Evolutionary conservation across 1,284 basidiomycete species (phyloP).

Genomic region (Tilletiopsis washingtonensis): DNA sequence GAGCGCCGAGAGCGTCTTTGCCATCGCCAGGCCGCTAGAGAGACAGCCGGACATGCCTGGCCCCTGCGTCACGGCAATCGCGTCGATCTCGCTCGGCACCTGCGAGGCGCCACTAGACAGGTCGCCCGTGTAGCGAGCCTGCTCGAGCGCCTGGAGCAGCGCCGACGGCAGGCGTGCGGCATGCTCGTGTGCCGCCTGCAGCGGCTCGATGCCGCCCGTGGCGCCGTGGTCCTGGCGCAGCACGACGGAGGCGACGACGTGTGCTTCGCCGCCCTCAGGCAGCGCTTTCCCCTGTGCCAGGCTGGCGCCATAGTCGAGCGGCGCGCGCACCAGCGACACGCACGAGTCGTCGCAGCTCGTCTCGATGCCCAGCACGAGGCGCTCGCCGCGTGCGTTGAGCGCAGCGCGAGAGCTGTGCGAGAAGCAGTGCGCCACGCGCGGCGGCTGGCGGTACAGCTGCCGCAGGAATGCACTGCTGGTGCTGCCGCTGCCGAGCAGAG

Average conservation of each 20-base stretch:
- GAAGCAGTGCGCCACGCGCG: background rate
- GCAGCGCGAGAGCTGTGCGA: background rate
- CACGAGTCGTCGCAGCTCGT: constrained; percentile 45
- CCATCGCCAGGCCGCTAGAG: constrained; percentile 27
- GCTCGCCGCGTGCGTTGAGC: background rate
- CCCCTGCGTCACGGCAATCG: constrained; percentile 42
- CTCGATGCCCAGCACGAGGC: constrained; percentile 38
- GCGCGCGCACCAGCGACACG: constrained; percentile 29
- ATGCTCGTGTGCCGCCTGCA: constrained; percentile 29
- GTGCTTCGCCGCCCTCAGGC: constrained; percentile 6
- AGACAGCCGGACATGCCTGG: constrained; percentile 42
- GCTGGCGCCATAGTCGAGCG: background rate
- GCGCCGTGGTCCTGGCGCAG: constrained; percentile 36
- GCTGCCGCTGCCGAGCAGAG: background rate
- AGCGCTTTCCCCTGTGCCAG: background rate
- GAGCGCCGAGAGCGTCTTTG: constrained; percentile 32
- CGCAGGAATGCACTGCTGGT: background rate
- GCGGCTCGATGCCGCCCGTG: constrained; percentile 39
- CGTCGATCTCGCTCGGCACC: constrained; percentile 23
- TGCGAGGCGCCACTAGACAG: background rate
- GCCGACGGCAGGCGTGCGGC: constrained; percentile 28
- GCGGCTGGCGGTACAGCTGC: background rate
- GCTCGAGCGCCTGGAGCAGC: constrained; percentile 19
- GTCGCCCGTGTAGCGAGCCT: constrained; percentile 4
- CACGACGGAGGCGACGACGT: constrained; percentile 32